Base-by-base conservation (phyloP, 1,139 yeast genomes). In the Arxiozyma telluris region DNA sequence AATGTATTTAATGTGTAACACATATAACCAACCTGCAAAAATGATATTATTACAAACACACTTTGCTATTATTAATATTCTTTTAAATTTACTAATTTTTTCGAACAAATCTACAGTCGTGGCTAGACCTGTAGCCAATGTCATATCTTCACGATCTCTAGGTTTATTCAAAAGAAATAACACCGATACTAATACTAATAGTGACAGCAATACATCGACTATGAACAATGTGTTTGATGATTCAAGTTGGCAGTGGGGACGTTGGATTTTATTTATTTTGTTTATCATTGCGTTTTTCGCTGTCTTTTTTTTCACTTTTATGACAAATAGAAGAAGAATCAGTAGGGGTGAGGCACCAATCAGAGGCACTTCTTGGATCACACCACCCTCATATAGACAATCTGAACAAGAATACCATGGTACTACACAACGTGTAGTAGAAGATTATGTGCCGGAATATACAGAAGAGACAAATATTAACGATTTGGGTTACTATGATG, bases 281-380 rank as follows among this genome's bases (percentile, higher is more conserved):
- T 68, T 78, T 47, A 72, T 76, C 3, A 62, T 76, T 1, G 77
- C 80, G 1, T 66, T 86, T 8, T 42, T 80, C 1, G 49, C 54
- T 12, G 43, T 61, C 0, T 45, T 60, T 15, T 76, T 82, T 41
- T 78, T 83, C 1, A 69, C 89, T 20, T 66, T 81, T 44, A 76
- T 83, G 42, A 55, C 61, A 4, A 87, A 89, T 61, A 78, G 76
- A 52, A 75, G 77, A 55, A 76, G 96, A 64, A 73, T 79, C 1
- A 74, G 68, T 41, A 70, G 73, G 44, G 97, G 97, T 6, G 73
- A 75, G 44, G 76, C 76, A 38, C 96, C 97, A 0, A 75, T 89
- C 4, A 77, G 82, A 56, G 95, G 95, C 9, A 89, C 97, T 0
- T 81, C 88, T 11, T 90, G 96, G 94, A 79, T 90, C 77, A 84